Evolutionary conservation across 768 basidiomycete genomes (phyloP).

Genomic region (Crassisporium funariophilum): DNA sequence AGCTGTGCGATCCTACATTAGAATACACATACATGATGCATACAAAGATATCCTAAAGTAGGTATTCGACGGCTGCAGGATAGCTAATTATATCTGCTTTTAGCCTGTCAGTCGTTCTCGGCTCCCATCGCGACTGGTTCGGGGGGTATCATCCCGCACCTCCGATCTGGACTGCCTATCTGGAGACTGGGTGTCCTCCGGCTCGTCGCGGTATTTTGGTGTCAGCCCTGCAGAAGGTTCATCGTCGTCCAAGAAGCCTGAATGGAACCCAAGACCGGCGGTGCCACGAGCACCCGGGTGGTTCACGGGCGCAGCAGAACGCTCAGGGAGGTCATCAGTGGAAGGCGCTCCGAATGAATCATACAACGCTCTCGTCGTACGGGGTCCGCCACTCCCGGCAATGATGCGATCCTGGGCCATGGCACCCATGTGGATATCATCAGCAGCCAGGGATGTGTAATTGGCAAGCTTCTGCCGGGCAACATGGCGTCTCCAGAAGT

Average conservation of each 20-base stretch:
- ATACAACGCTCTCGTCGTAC: slow-evolving; percentile 80
- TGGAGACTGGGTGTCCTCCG: slow-evolving; percentile 22
- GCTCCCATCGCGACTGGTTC: slow-evolving; percentile 16
- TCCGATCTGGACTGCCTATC: not conserved
- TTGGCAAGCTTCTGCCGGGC: slow-evolving; percentile 38
- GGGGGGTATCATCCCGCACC: slow-evolving; percentile 9
- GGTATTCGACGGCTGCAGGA: too few species aligned
- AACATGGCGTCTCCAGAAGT: slow-evolving; percentile 73
- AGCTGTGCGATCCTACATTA: too few species aligned
- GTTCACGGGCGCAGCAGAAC: slow-evolving; percentile 14
- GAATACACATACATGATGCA: too few species aligned
- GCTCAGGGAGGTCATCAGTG: slow-evolving; percentile 16
- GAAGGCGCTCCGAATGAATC: slow-evolving; percentile 84
- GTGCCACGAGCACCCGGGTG: slow-evolving; percentile 34
- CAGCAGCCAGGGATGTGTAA: slow-evolving; percentile 65
- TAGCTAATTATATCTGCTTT: too few species aligned
- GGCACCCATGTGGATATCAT: slow-evolving; percentile 79
- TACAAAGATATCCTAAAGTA: too few species aligned
- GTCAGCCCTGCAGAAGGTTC: slow-evolving; percentile 45
- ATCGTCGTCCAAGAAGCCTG: slow-evolving; percentile 84
- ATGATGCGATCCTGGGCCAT: slow-evolving; percentile 38
- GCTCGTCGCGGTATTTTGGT: slow-evolving; percentile 57
- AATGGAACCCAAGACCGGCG: slow-evolving; percentile 61
- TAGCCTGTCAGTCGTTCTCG: too few species aligned
- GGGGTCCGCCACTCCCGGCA: slow-evolving; percentile 36